Evolutionary conservation across 2,329 filamentous ascomycete species (phyloP).

Genomic region (Alternaria angustiovoidea): DNA sequence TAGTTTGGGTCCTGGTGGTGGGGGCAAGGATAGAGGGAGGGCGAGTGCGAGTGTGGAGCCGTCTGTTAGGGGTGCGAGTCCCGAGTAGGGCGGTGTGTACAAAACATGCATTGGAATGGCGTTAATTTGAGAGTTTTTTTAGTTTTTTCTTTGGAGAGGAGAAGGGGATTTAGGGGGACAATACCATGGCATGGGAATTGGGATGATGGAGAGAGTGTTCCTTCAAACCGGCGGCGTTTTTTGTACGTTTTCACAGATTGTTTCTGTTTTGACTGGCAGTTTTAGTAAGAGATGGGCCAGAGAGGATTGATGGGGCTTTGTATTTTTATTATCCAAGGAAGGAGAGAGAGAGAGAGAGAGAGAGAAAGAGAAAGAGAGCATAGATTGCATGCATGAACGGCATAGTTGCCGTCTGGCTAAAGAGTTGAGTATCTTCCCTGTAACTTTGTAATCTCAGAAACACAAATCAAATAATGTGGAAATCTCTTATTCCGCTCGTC

Average conservation of each 20-base stretch:
- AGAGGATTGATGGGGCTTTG: not conserved
- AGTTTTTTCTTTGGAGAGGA: no score
- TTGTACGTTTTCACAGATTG: not conserved
- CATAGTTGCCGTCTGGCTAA: not conserved
- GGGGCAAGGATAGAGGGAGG: constrained; percentile 23
- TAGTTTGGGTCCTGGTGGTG: constrained; percentile 18
- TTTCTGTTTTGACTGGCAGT: not conserved
- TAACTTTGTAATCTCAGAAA: not conserved
- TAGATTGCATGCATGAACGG: not conserved
- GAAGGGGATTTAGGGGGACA: not conserved
- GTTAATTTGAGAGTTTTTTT: not conserved
- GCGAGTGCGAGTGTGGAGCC: constrained; percentile 27
- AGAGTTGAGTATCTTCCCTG: not conserved
- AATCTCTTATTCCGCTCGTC: no score
- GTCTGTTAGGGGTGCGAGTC: constrained; percentile 5
- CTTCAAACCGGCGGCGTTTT: not conserved
- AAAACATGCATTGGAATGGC: not conserved
- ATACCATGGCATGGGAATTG: constrained; percentile 6
- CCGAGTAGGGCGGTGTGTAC: constrained; percentile 3
- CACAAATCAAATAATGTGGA: no score
- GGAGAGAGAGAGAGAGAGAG: not conserved
- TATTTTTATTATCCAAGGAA: not conserved
- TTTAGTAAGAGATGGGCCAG: not conserved
- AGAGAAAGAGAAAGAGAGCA: no score
- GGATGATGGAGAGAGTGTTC: not conserved